Evolutionary conservation across 768 basidiomycete species (phyloP).

Genomic region (Botryobasidium botryosum): DNA sequence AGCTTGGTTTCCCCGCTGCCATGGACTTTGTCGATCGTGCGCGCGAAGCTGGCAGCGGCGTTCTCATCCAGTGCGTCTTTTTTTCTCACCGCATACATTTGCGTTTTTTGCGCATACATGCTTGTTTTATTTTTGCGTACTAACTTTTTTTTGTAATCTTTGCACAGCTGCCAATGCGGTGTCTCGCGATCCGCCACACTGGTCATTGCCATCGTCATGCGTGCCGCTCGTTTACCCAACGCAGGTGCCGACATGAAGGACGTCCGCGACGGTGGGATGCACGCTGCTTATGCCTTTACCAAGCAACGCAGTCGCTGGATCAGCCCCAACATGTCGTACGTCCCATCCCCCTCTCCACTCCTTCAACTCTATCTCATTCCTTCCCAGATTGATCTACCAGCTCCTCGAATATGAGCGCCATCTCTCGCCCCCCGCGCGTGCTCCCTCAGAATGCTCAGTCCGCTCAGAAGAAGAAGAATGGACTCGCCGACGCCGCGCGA

Average conservation of each 20-base stretch:
- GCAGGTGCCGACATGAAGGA: conserved; percentile 64
- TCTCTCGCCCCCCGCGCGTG: not conserved
- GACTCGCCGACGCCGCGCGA: conserved; percentile 45
- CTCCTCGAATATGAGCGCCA: conserved; percentile 74
- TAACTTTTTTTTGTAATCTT: conserved; percentile 10
- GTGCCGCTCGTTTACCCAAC: conserved; percentile 57
- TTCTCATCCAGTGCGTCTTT: conserved; percentile 64
- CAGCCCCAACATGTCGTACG: conserved; percentile 91
- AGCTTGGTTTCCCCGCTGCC: conserved; percentile 57
- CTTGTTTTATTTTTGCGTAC: conserved; percentile 11
- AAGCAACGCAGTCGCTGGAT: conserved; percentile 78
- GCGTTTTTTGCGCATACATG: not conserved
- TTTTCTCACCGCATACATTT: not conserved
- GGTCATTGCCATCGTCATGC: conserved; percentile 84
- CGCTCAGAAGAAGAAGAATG: conserved; percentile 65
- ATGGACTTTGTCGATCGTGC: conserved; percentile 72
- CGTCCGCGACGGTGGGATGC: conserved; percentile 55
- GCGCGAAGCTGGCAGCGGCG: conserved; percentile 54
- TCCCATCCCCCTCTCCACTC: conserved; percentile 17
- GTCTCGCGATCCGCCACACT: conserved; percentile 83
- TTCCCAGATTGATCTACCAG: conserved; percentile 73
- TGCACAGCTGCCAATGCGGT: conserved; percentile 77
- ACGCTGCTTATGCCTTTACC: conserved; percentile 76
- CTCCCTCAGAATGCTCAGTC: conserved; percentile 35
- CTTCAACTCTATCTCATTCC: conserved; percentile 11